A percentile compares a stretch with the other conserved stretches of the same genome.
Conservation (phyloP, 140 eudicot genomes). For the Stevia rebaudiana region DNA sequence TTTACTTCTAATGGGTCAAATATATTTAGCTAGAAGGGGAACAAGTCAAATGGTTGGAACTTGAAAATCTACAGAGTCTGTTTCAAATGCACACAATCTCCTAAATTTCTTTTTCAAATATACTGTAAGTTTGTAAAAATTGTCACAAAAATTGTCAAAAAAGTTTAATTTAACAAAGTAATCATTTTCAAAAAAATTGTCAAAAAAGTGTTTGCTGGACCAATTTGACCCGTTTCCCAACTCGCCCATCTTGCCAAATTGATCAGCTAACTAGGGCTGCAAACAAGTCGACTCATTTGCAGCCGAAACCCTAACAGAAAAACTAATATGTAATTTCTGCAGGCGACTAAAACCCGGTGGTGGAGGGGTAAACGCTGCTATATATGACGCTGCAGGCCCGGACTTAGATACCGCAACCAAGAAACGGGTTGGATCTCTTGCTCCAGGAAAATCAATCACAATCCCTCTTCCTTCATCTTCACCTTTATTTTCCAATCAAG, state of each 20-base stretch:
- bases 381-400: slow-evolving; percentile 79
- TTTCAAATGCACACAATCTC: background rate
- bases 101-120: background rate
- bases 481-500: slow-evolving; percentile 60
- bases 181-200: background rate
- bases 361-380: slow-evolving; percentile 98
- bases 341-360: slow-evolving; percentile 98
- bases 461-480: slow-evolving; percentile 80
- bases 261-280: background rate
- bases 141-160: background rate
- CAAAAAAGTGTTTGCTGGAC: background rate
- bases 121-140: background rate
- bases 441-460: slow-evolving; percentile 71
- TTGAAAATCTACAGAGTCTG: background rate
- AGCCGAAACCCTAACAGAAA: background rate
- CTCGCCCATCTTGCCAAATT: background rate
- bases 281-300: background rate
- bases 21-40: background rate
- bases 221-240: background rate
- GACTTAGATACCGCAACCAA: slow-evolving; percentile 70
- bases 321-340: slow-evolving; percentile 16
- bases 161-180: background rate
- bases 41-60: background rate
- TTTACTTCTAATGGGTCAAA: background rate
- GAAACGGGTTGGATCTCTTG: slow-evolving; percentile 63